A percentile compares a stretch with the other conserved stretches of the same genome.
Evolutionary conservation across 2,329 filamentous ascomycete species (phyloP).

Genomic region (Colletotrichum cordylinicola): DNA sequence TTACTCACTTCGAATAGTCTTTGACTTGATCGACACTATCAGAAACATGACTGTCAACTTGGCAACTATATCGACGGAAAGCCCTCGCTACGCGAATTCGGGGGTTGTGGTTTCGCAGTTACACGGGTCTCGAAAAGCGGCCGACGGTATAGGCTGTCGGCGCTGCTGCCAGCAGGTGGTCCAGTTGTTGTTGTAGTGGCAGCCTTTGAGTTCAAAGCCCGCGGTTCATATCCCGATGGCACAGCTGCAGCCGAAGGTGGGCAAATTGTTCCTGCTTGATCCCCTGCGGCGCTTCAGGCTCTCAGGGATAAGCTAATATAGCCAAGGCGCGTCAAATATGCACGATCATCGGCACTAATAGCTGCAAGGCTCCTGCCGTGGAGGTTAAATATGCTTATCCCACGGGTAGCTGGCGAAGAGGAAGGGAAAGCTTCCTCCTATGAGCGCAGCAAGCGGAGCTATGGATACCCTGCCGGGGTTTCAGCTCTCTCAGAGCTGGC

Average conservation of each 20-base stretch:
- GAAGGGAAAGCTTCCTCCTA: not conserved
- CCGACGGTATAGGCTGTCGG: not conserved
- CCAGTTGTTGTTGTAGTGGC: not conserved
- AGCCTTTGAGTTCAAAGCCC: not conserved
- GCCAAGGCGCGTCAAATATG: not conserved
- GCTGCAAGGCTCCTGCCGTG: not conserved
- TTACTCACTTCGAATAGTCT: not conserved
- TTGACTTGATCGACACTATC: not conserved
- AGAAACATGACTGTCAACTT: not conserved
- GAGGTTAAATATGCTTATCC: not conserved
- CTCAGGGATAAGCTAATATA: not conserved
- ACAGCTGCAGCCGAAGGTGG: not conserved
- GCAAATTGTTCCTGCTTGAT: not conserved
- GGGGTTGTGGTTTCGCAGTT: not conserved
- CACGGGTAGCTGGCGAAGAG: not conserved
- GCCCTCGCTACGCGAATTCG: not conserved
- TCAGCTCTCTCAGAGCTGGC: not conserved
- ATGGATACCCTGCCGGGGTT: not conserved
- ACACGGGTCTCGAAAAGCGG: not conserved
- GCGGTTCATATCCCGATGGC: not conserved
- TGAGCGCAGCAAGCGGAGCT: not conserved
- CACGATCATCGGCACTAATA: not conserved
- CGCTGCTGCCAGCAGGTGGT: not conserved
- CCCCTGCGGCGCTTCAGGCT: not conserved
- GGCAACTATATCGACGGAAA: not conserved